Conservation (phyloP, 108 stramenopile genomes). For the Chaetoceros tenuissimus region DNA sequence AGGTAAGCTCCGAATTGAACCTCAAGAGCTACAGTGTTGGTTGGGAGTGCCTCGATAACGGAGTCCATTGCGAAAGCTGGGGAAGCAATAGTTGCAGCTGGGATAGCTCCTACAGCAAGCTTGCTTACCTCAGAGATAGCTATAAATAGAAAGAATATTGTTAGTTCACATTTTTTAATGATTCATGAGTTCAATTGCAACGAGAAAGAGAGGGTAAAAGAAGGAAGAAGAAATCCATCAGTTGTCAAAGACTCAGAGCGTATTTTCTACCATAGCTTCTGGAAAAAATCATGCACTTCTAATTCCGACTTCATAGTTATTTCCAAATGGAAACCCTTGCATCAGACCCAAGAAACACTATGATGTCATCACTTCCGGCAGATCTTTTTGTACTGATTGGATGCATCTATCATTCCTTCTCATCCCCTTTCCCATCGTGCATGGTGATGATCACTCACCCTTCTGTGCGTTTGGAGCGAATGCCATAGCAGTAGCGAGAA, state of each 20-base stretch:
- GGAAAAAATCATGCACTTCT: too few relatives aligned
- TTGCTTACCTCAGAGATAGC: constrained; percentile 39
- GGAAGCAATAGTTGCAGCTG: constrained; percentile 53
- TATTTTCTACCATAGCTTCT: too few relatives aligned
- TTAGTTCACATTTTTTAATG: background rate
- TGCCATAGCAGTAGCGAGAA: constrained; percentile 70
- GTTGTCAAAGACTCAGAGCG: too few relatives aligned
- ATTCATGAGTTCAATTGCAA: background rate
- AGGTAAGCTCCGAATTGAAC: constrained; percentile 92
- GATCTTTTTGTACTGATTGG: too few relatives aligned
- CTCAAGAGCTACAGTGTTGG: constrained; percentile 75
- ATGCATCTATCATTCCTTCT: too few relatives aligned
- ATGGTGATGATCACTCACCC: constrained; percentile 46
- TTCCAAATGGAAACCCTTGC: too few relatives aligned
- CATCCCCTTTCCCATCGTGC: too few relatives aligned
- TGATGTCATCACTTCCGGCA: too few relatives aligned
- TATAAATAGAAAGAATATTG: constrained; percentile 11
- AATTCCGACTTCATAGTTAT: too few relatives aligned
- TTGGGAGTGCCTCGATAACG: constrained; percentile 67
- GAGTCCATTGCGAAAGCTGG: constrained; percentile 84
- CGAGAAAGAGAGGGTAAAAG: constrained; percentile 6
- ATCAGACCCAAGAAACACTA: too few relatives aligned
- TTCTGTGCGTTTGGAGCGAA: constrained; percentile 67
- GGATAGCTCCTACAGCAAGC: constrained; percentile 56
- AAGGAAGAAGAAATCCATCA: too few relatives aligned